Evolutionary conservation across 1,139 yeast species (phyloP).

Genomic region (Lodderomyces margitis): DNA sequence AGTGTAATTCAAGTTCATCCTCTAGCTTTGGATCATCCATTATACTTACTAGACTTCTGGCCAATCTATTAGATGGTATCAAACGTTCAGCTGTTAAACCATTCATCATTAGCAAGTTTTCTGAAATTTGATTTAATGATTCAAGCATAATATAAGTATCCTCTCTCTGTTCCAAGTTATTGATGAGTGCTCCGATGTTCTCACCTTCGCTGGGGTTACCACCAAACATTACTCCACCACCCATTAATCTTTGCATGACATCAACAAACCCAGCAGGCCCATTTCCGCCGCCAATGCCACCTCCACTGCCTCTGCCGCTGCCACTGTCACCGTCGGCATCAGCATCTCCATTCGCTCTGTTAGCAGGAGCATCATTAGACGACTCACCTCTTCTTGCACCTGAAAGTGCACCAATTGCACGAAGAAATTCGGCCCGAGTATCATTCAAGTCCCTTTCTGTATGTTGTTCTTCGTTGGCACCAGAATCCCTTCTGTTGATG

Average conservation of each 20-base stretch:
- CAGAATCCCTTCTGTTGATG: constrained; percentile 6
- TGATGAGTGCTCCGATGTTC: constrained; percentile 41
- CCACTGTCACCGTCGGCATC: neutral
- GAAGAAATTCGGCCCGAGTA: constrained; percentile 26
- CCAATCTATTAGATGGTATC: constrained; percentile 60
- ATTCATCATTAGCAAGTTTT: constrained; percentile 65
- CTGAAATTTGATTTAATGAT: constrained; percentile 62
- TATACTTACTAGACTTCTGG: constrained; percentile 56
- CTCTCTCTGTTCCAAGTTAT: constrained; percentile 42
- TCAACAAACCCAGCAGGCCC: constrained; percentile 29
- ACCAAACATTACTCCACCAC: constrained; percentile 37
- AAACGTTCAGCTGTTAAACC: constrained; percentile 59
- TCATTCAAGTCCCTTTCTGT: constrained; percentile 23
- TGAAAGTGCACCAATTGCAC: constrained; percentile 27
- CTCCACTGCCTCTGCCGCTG: neutral
- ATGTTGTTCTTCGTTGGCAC: constrained; percentile 17
- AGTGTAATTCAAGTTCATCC: constrained; percentile 73
- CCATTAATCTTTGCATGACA: constrained; percentile 37
- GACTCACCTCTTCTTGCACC: constrained; percentile 11
- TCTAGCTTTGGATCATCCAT: constrained; percentile 57
- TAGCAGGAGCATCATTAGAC: constrained; percentile 11
- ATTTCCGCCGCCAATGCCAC: constrained; percentile 5
- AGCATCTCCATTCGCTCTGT: neutral
- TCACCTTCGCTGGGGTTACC: constrained; percentile 23
- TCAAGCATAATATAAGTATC: constrained; percentile 53